Percentiles rank a stretch among this genome's conserved stretches.
These are phyloP conservation scores for Aspergillus udagawae DNA, from an alignment of 2,329 filamentous ascomycete species.

Conservation along the genomic window DNA sequence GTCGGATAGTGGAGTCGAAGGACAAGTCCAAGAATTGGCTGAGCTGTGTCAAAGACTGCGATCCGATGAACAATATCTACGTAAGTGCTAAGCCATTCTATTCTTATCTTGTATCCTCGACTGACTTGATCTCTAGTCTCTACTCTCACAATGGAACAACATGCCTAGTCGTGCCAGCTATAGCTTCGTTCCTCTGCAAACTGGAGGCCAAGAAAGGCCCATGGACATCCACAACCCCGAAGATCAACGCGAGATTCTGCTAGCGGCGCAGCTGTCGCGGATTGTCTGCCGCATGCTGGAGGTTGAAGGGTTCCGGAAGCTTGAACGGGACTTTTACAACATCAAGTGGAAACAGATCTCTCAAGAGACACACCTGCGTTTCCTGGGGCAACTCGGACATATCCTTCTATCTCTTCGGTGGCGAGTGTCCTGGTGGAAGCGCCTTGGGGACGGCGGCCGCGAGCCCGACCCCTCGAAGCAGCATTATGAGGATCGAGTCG, in stretches of 20 bases:
- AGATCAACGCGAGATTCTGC: conserved; percentile 37
- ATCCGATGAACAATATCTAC: conserved; percentile 38
- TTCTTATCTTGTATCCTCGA: neutral
- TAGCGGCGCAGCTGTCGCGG: conserved; percentile 43
- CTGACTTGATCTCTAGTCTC: conserved; percentile 22
- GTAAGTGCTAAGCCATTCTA: conserved; percentile 24
- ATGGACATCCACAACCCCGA: conserved; percentile 38
- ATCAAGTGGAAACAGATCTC: conserved; percentile 44
- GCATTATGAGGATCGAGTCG: conserved; percentile 39
- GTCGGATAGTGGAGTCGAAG: conserved; percentile 41
- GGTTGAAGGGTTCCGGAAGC: conserved; percentile 42
- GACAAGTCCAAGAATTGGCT: conserved; percentile 44
- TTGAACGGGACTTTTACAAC: conserved; percentile 44
- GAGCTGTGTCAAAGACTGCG: conserved; percentile 38
- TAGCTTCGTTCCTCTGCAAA: conserved; percentile 34
- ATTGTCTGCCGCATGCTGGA: conserved; percentile 46
- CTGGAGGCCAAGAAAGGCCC: conserved; percentile 27
- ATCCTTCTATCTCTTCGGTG: conserved; percentile 43
- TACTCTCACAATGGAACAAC: conserved; percentile 43
- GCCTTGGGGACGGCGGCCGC: conserved; percentile 37
- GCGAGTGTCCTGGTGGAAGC: conserved; percentile 45
- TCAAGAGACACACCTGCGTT: conserved; percentile 39
- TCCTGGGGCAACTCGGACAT: conserved; percentile 37
- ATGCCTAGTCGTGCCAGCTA: conserved; percentile 46
- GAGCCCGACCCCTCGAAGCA: conserved; percentile 35